Conservation (phyloP, 2,329 filamentous ascomycete genomes). For the Fonsecaea multimorphosa region DNA sequence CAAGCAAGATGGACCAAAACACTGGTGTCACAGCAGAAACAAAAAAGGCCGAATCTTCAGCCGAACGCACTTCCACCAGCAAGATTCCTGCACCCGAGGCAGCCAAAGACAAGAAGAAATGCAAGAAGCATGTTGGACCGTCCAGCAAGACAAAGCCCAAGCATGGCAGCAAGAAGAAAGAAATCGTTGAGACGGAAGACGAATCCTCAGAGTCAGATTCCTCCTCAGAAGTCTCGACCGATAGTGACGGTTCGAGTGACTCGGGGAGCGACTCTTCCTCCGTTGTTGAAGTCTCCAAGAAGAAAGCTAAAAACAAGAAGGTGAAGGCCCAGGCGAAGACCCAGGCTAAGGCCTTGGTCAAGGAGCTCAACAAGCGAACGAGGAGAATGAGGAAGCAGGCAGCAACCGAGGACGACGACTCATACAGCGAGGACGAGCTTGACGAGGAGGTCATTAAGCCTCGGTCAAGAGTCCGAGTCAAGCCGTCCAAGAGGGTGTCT, state of each 20-base stretch:
- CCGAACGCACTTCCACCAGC: slow-evolving; percentile 18
- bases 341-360: slow-evolving; percentile 25
- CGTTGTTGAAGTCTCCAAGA: slow-evolving; percentile 18
- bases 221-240: slow-evolving; percentile 17
- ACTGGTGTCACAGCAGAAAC: slow-evolving; percentile 17
- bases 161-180: slow-evolving; percentile 17
- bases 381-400: slow-evolving; percentile 24
- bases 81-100: slow-evolving; percentile 19
- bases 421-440: slow-evolving; percentile 17
- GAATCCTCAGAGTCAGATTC: slow-evolving; percentile 15
- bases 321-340: slow-evolving; percentile 32
- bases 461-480: slow-evolving; percentile 14
- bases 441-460: slow-evolving; percentile 10
- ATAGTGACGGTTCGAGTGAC: slow-evolving; percentile 24
- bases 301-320: slow-evolving; percentile 28
- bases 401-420: slow-evolving; percentile 22
- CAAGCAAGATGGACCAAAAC: slow-evolving; percentile 26
- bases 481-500: slow-evolving; percentile 16
- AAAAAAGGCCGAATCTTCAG: slow-evolving; percentile 23
- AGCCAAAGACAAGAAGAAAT: slow-evolving; percentile 22
- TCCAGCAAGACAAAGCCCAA: slow-evolving; percentile 22
- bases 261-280: slow-evolving; percentile 28
- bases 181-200: slow-evolving; percentile 11
- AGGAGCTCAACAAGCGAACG: slow-evolving; percentile 20
- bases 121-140: slow-evolving; percentile 22